Evolutionary conservation across 192 early-diverging fungal genomes (phyloP), one percentile per base, ranked within the genome.

Genomic region (Geosiphon pyriformis): DNA sequence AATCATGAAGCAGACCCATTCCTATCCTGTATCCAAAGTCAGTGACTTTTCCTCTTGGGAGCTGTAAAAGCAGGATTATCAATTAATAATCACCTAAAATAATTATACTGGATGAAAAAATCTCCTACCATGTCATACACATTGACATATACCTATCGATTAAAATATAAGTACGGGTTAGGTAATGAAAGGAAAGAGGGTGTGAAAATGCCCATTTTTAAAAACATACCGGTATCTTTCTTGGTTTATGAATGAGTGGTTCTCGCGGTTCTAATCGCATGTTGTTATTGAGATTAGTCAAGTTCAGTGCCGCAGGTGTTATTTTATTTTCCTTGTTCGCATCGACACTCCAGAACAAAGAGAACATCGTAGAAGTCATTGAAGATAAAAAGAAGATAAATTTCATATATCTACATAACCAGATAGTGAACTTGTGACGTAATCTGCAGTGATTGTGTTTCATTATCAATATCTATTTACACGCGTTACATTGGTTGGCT

Each of bases 101-200:
- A 20, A 18, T 30, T 18, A 2, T 17, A 53, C 17, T 59, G 15
- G 29, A 71, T 6, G 30, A n/a, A 7, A 34, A 37, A 8, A 22
- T 32, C 2, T 0, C 27, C 25, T 60, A 77, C 76, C 76, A 77
- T 77, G 70, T 77, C 76, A 48, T 77, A 77, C 35, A 77, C 72
- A 53, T 77, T 77, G 20, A 74, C 61, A 59, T 77, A 77, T 32
- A 77, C 76, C 61, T 64, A 42, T 10, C 37, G 15, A 10, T 42
- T 42, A 10, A 10, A 6, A 42, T 10, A 42, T 42, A 10, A 10
- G 37, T 10, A 42, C 6, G 15, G 15, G 15, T 6, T 42, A 15
- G 15, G 15, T 42, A 42, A 42, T 10, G 15, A 42, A 42, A 15
- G 15, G 6, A 42, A 42, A 42, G 37, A 42, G 37, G 15, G 6